Conservation (phyloP, 2,329 filamentous ascomycete genomes). For the Pleomassaria siparia region DNA sequence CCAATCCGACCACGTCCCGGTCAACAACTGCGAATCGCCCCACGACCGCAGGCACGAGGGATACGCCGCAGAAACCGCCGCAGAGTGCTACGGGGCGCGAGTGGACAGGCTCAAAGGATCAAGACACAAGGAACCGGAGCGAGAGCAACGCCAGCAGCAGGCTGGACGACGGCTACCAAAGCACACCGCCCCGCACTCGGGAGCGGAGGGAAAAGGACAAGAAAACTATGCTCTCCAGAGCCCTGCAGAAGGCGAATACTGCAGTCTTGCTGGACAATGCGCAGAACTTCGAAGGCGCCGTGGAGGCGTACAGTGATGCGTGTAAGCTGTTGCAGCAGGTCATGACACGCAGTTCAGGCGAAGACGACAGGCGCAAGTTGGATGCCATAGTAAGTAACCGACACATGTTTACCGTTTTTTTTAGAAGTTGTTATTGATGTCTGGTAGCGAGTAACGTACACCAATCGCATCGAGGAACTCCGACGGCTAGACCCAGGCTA, state of each 20-base stretch:
- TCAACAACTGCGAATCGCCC: constrained; percentile 26
- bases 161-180: constrained; percentile 34
- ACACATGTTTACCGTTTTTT: not conserved
- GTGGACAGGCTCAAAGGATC: constrained; percentile 18
- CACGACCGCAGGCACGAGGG: constrained; percentile 20
- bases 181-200: constrained; percentile 40
- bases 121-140: constrained; percentile 24
- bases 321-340: constrained; percentile 87
- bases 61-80: constrained; percentile 23
- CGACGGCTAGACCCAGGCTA: constrained; percentile 65
- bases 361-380: constrained; percentile 86
- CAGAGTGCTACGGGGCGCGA: constrained; percentile 25
- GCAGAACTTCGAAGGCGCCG: constrained; percentile 88
- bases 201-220: constrained; percentile 58
- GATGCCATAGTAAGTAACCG: constrained; percentile 79
- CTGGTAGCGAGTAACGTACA: constrained; percentile 79
- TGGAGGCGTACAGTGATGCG: constrained; percentile 87
- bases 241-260: constrained; percentile 91
- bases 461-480: constrained; percentile 83
- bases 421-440: constrained; percentile 13
- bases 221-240: constrained; percentile 95
- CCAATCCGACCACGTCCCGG: constrained; percentile 18
- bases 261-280: constrained; percentile 95
- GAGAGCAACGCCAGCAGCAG: constrained; percentile 37
- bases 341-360: constrained; percentile 77